phyloP scores from a whole-genome alignment of 129 eudicot species.

The Scalesia atractyloides region DNA sequence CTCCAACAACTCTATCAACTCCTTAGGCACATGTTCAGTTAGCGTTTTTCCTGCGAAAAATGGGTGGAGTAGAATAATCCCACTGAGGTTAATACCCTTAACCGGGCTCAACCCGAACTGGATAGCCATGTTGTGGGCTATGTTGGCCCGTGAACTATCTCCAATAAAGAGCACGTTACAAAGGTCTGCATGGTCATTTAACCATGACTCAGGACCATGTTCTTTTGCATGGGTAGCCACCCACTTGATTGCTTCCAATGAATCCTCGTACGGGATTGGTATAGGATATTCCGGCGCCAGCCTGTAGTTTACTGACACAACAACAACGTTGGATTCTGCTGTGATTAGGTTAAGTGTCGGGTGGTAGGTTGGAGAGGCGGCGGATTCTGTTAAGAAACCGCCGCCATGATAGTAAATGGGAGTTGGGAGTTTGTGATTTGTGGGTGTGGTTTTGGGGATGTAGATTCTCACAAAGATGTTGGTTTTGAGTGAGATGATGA shows the following conservation, averaged over 20 bases:
- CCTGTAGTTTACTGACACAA: no score
- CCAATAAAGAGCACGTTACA: no score
- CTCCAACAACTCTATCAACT: background rate
- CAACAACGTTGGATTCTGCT: no score
- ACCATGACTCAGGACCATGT: slow-evolving; percentile 42
- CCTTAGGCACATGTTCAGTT: background rate
- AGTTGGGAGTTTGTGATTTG: background rate
- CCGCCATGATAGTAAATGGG: no score
- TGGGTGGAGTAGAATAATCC: slow-evolving; percentile 45
- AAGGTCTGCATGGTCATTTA: slow-evolving; percentile 42
- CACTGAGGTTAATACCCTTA: slow-evolving; percentile 14
- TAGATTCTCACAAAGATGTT: background rate
- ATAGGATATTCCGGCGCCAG: no score
- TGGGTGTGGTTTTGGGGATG: background rate
- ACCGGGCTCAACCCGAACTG: slow-evolving; percentile 26
- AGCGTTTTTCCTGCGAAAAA: slow-evolving; percentile 40
- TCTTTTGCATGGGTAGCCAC: slow-evolving; percentile 27
- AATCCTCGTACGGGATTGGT: no score
- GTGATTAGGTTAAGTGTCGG: no score
- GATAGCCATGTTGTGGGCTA: slow-evolving; percentile 43
- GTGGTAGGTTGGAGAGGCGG: no score
- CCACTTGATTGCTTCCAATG: slow-evolving; percentile 48
- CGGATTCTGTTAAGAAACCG: no score
- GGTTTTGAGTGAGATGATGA: background rate
- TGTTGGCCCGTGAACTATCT: slow-evolving; percentile 51